phyloP scores from a whole-genome alignment of 176 grass and related monocot species.

The Chloris gayana region DNA sequence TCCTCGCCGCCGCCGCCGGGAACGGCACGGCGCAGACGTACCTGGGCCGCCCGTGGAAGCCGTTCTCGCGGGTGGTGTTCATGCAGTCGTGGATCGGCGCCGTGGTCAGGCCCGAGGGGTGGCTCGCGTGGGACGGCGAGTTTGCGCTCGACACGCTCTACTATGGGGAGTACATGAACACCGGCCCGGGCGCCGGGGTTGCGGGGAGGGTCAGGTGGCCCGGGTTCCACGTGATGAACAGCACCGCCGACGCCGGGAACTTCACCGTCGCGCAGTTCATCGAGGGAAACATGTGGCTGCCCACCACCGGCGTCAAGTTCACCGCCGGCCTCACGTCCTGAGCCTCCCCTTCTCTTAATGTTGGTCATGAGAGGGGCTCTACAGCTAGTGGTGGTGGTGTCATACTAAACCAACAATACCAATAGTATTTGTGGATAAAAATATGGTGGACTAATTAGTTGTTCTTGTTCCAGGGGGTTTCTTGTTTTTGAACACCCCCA shows the following conservation, averaged over 20 bases:
- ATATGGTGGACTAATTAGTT: constrained; percentile 23
- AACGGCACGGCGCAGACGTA: constrained; percentile 33
- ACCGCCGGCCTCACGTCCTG: constrained; percentile 49
- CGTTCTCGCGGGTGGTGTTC: constrained; percentile 55
- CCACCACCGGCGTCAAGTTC: constrained; percentile 62
- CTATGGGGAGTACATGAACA: constrained; percentile 76
- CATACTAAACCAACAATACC: background rate
- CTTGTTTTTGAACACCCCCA: too few relatives aligned
- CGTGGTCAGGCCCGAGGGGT: constrained; percentile 60
- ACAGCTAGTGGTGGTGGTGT: background rate
- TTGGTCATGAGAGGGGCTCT: background rate
- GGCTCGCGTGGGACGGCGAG: constrained; percentile 62
- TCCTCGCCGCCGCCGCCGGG: too few relatives aligned
- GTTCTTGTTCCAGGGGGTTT: constrained; percentile 6
- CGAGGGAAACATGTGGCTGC: constrained; percentile 75
- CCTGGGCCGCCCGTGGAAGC: constrained; percentile 75
- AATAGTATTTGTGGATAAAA: background rate
- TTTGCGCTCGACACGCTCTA: constrained; percentile 57
- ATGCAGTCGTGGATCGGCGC: constrained; percentile 63
- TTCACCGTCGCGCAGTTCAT: constrained; percentile 81
- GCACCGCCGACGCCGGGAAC: constrained; percentile 37
- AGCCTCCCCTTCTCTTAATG: background rate
- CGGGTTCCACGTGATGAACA: constrained; percentile 55
- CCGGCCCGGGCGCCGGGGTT: constrained; percentile 47
- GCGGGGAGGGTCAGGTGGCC: constrained; percentile 51